Conservation (phyloP, 2,329 filamentous ascomycete genomes). For the Pseudogymnoascus verrucosus region DNA sequence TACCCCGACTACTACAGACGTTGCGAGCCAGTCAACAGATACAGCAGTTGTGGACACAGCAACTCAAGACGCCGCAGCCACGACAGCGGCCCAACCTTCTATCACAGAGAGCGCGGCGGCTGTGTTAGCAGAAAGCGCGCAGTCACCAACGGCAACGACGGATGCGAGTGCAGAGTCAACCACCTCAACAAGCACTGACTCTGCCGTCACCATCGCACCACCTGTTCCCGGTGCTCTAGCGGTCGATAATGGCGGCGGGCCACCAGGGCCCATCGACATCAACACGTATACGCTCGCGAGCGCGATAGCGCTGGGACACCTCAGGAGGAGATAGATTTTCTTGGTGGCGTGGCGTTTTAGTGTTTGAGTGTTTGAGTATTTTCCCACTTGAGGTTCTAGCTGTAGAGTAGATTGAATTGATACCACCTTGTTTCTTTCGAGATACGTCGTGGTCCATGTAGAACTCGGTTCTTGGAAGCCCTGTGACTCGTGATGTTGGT, state of each 20-base stretch:
- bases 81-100: not conserved
- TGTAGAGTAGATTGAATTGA: conserved; percentile 8
- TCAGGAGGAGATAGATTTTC: conserved; percentile 13
- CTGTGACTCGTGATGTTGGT: not conserved
- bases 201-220: conserved; percentile 9
- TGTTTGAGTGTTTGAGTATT: conserved; percentile 7
- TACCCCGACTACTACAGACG: not conserved
- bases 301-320: conserved; percentile 22
- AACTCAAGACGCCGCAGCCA: not conserved
- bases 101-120: not conserved
- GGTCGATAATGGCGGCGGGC: conserved; percentile 6
- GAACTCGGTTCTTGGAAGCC: not conserved
- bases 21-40: not conserved
- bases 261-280: conserved; percentile 20
- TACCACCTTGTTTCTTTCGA: not conserved
- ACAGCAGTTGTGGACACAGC: conserved; percentile 12
- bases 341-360: conserved; percentile 10
- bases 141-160: not conserved
- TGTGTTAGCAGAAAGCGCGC: not conserved
- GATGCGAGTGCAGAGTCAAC: not conserved
- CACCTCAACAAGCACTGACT: not conserved
- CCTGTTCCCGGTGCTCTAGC: conserved; percentile 11
- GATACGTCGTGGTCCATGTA: not conserved
- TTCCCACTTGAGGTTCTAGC: conserved; percentile 6
- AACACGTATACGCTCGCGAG: conserved; percentile 23